These are phyloP conservation scores for Santalum album DNA, from an alignment of 164 flowering plant species.

Conservation along the genomic window DNA sequence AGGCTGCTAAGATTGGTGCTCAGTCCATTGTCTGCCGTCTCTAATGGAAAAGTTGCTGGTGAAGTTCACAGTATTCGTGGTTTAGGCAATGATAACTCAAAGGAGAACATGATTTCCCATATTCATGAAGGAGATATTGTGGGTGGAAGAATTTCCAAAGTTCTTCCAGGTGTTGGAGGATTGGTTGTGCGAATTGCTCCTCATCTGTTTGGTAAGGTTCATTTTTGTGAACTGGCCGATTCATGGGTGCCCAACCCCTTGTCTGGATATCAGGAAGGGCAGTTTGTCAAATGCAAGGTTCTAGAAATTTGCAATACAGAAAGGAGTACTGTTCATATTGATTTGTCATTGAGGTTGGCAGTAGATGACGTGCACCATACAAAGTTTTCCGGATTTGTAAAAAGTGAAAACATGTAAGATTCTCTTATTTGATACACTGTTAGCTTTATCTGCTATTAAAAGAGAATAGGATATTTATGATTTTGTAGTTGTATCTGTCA, in stretches of 20 bases:
- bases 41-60: conserved; percentile 9
- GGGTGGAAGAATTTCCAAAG: conserved; percentile 71
- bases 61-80: conserved; percentile 5
- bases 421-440: not conserved
- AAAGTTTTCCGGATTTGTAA: conserved; percentile 7
- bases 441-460: no score
- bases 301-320: conserved; percentile 44
- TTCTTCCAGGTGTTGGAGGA: conserved; percentile 87
- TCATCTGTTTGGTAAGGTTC: conserved; percentile 72
- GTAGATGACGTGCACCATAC: conserved; percentile 16
- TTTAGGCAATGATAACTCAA: conserved; percentile 3
- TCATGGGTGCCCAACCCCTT: conserved; percentile 65
- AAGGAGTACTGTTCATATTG: conserved; percentile 57
- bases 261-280: conserved; percentile 62
- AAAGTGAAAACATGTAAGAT: conserved; percentile 24
- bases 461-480: no score
- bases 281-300: conserved; percentile 84
- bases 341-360: conserved; percentile 63
- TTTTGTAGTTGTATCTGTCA: no score
- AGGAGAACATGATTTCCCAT: conserved; percentile 24
- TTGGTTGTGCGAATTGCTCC: conserved; percentile 79
- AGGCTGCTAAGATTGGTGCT: conserved; percentile 46
- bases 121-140: conserved; percentile 53
- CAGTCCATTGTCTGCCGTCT: conserved; percentile 20
- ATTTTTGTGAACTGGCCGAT: conserved; percentile 67